phyloP scores from a whole-genome alignment of 2,329 filamentous ascomycete species.

The Colletotrichum cordylinicola region DNA sequence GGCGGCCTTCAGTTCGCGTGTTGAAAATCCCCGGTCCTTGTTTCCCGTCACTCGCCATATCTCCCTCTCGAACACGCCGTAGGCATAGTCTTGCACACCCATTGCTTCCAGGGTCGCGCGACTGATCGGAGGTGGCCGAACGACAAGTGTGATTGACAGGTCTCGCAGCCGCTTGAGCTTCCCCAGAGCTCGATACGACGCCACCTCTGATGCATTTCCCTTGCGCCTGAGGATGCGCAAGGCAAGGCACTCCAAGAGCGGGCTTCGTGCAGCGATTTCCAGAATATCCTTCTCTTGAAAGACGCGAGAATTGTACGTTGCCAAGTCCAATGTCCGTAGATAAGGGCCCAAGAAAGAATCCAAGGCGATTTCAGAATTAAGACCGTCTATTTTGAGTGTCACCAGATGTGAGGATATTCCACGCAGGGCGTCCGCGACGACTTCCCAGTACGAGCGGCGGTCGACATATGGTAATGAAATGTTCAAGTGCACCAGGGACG shows the following conservation, averaged over 20 bases:
- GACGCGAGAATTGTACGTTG: not conserved
- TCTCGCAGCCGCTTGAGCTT: not conserved
- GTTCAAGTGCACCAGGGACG: not conserved
- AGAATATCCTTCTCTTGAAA: not conserved
- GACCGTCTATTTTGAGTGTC: not conserved
- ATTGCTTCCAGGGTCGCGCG: not conserved
- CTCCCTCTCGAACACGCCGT: not conserved
- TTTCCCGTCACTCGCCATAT: not conserved
- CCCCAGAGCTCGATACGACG: not conserved
- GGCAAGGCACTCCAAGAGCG: fast-evolving
- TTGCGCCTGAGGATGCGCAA: not conserved
- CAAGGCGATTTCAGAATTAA: not conserved
- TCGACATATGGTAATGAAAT: not conserved
- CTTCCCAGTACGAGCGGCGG: not conserved
- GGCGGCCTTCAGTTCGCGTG: not conserved
- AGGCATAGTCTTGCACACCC: not conserved
- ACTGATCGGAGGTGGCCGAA: not conserved
- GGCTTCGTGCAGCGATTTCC: not conserved
- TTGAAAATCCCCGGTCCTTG: not conserved
- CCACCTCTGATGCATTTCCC: not conserved
- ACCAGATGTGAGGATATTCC: fast-evolving
- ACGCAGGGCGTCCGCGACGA: not conserved
- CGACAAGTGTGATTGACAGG: not conserved
- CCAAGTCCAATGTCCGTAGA: not conserved
- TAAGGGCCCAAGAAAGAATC: not conserved